A percentile compares a stretch with the other conserved stretches of the same genome.
Evolutionary conservation across 371 early-diverging fungal genomes (phyloP).

Genomic region (Mortierella sp.): DNA sequence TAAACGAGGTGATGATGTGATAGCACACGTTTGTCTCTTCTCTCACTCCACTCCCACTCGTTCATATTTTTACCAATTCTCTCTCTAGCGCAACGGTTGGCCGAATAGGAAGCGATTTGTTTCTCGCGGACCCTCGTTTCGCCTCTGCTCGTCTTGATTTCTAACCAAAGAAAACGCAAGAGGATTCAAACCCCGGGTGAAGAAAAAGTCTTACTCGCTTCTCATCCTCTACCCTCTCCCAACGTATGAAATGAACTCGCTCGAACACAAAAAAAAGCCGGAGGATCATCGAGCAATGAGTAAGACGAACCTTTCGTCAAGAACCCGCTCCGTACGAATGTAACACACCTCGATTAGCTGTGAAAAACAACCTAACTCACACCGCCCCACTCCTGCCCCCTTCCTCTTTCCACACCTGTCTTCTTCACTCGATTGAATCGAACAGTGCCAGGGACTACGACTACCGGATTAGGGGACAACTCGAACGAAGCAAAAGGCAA

Average conservation of each 20-base stretch:
- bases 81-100: not conserved
- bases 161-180: too few species aligned
- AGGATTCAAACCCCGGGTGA: not conserved
- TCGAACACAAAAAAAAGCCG: not conserved
- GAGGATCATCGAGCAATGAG: not conserved
- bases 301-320: not conserved
- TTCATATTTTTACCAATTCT: not conserved
- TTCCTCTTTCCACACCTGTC: not conserved
- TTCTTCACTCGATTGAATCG: not conserved
- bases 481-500: not conserved
- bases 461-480: not conserved
- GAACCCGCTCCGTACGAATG: too few species aligned
- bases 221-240: not conserved
- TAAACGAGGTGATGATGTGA: slow-evolving; percentile 3
- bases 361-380: not conserved
- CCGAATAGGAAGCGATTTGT: not conserved
- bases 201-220: too few species aligned
- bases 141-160: not conserved
- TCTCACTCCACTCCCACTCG: not conserved
- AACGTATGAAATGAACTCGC: not conserved
- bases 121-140: slow-evolving; percentile 1
- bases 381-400: not conserved
- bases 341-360: not conserved
- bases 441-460: not conserved
- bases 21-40: slow-evolving; percentile 11